These are phyloP conservation scores for Tetradesmus lagerheimii DNA, from an alignment of 139 green algal genomes.

Conservation along the genomic window DNA sequence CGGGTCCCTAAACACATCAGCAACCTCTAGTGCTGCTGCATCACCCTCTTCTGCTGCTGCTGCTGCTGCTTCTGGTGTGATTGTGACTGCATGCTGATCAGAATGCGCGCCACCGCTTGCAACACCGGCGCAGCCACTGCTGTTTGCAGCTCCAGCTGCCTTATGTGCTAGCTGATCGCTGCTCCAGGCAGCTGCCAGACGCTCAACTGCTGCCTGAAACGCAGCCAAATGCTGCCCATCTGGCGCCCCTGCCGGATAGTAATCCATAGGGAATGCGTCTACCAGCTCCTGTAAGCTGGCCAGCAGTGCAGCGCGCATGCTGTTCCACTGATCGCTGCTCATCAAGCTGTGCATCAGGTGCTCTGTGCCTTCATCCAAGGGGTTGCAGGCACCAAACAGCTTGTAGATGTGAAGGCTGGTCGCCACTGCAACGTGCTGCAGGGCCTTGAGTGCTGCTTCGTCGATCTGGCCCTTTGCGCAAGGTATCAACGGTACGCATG, in stretches of 20 bases:
- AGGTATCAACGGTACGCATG: constrained; percentile 3
- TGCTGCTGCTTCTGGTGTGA: background rate
- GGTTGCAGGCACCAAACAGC: background rate
- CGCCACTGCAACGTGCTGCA: constrained; percentile 6
- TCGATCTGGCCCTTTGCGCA: constrained; percentile 1
- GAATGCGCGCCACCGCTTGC: background rate
- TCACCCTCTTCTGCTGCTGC: background rate
- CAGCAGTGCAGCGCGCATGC: constrained; percentile 7
- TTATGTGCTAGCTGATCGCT: background rate
- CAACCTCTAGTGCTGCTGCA: background rate
- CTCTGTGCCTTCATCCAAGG: background rate
- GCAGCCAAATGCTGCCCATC: background rate
- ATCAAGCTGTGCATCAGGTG: background rate
- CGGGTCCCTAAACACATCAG: background rate
- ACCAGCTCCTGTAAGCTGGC: constrained; percentile 9
- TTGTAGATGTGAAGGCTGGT: constrained; percentile 9
- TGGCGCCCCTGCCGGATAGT: background rate
- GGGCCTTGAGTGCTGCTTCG: background rate
- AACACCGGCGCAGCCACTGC: background rate
- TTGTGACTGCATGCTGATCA: background rate
- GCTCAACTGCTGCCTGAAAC: background rate
- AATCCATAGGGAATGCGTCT: constrained; percentile 8
- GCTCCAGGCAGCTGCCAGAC: background rate
- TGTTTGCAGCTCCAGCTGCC: background rate
- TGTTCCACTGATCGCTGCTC: background rate